Conservation (phyloP, 495 filamentous ascomycete species). For the Podospora pseudocomata region DNA sequence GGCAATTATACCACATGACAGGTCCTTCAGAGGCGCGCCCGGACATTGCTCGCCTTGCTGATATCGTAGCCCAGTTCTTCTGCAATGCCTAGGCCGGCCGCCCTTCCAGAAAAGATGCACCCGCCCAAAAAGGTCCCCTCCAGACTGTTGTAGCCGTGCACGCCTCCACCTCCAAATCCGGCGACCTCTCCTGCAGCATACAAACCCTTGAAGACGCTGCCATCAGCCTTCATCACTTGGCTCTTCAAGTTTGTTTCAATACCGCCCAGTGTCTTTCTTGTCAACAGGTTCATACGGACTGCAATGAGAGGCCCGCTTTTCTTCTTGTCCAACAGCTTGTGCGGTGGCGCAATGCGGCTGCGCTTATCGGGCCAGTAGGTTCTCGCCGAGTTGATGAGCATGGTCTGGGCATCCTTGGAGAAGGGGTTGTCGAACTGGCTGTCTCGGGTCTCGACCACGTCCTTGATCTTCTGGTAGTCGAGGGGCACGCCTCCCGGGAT, state of each 20-base stretch:
- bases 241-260: slow-evolving; percentile 51
- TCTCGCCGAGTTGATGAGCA: slow-evolving; percentile 48
- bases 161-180: slow-evolving; percentile 52
- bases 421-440: slow-evolving; percentile 46
- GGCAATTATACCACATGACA: neutral
- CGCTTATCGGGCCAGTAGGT: slow-evolving; percentile 47
- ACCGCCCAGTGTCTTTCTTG: slow-evolving; percentile 51
- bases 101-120: slow-evolving; percentile 50
- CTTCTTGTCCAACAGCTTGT: slow-evolving; percentile 42
- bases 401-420: slow-evolving; percentile 51
- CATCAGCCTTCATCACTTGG: slow-evolving; percentile 44
- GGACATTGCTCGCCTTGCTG: neutral
- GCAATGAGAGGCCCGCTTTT: slow-evolving; percentile 49
- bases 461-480: slow-evolving; percentile 34
- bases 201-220: slow-evolving; percentile 42
- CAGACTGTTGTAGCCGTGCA: slow-evolving; percentile 50
- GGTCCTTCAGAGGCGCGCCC: neutral
- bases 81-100: slow-evolving; percentile 43
- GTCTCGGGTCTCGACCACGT: slow-evolving; percentile 45
- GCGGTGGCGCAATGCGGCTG: slow-evolving; percentile 43
- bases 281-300: slow-evolving; percentile 50
- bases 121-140: slow-evolving; percentile 49
- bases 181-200: slow-evolving; percentile 54
- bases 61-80: slow-evolving; percentile 29
- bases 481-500: slow-evolving; percentile 34